Evolutionary conservation across 805 yeast genomes (phyloP), one percentile per base, ranked within the genome.

Genomic region (Wickerhamiella brachini): DNA sequence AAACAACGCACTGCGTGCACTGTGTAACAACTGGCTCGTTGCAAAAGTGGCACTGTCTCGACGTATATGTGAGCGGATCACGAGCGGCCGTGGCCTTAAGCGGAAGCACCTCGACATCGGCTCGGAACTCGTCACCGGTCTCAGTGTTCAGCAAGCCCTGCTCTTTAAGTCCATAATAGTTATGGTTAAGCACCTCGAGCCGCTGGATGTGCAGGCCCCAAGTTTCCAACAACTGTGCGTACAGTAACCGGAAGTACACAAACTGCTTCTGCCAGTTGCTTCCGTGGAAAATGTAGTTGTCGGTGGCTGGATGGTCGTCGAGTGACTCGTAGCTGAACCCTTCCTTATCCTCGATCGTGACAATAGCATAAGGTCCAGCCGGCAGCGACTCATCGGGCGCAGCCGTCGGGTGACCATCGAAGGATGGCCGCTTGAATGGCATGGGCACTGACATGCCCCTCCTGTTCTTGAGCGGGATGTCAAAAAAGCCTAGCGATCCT

Each of bases 161-260:
- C 18, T 24, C 20, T 18, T 23, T n/a, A 15, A 6, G 17, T 24
- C 57, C 56, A 38, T 47, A 37, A 31, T 73, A 75, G 59, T 82
- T 83, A 68, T 78, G 77, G 65, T 89, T 87, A 51, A 86, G 64
- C 10, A 89, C 76, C 59, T 89, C 89, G 26, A 85, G 79, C 44
- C 95, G 67, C 56, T 81, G 78, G n/a, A 84, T 74, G 0, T 88
- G 84, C 18, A 88, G 70, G 0, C 93, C 94, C 97, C 97, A 90
- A 34, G 75, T 65, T 59, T 77, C 85, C 13, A 89, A 69, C 61
- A 89, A 73, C 18, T 81, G 76, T 0, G 96, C 88, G 64, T 90
- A 89, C 57, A 80, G 82, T 20, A 75, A 72, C 41, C 95, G 65
- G 61, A 78, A 76, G 1, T n/a, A n/a, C 17, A 48, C 42, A 9